These are phyloP conservation scores for Viola odorata DNA, from an alignment of 345 rosid species.

Conservation along the genomic window DNA sequence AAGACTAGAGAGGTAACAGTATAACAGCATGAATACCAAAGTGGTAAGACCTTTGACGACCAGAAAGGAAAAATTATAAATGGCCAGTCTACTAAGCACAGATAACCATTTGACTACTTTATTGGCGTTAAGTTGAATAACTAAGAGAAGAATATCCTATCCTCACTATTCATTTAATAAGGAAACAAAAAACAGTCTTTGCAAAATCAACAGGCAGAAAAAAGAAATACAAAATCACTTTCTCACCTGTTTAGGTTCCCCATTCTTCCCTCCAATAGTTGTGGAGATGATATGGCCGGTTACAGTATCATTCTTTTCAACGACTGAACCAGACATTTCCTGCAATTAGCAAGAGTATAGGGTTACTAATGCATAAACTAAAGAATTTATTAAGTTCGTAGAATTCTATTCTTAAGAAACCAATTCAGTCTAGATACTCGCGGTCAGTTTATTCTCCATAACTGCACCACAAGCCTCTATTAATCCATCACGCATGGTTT, in stretches of 20 bases:
- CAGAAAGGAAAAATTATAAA: neutral
- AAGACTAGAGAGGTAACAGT: neutral
- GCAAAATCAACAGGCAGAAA: no score
- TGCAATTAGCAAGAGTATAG: constrained; percentile 3
- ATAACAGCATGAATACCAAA: neutral
- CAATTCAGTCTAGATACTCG: no score
- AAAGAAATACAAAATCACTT: no score
- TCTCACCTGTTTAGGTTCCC: constrained; percentile 70
- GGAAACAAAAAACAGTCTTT: neutral
- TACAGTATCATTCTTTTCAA: constrained; percentile 53
- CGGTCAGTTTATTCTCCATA: no score
- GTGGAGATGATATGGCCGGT: constrained; percentile 74
- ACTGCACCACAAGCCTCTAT: no score
- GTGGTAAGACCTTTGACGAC: neutral
- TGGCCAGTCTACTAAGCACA: no score
- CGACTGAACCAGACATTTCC: constrained; percentile 59
- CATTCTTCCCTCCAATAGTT: constrained; percentile 80
- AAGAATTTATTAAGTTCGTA: no score
- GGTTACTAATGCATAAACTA: no score
- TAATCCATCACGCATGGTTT: no score
- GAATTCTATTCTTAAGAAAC: no score
- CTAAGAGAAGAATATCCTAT: neutral
- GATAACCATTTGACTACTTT: no score
- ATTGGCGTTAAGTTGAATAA: no score
- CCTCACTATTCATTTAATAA: neutral